Evolutionary conservation across 768 basidiomycete genomes (phyloP).

Genomic region (Pholiota molesta): DNA sequence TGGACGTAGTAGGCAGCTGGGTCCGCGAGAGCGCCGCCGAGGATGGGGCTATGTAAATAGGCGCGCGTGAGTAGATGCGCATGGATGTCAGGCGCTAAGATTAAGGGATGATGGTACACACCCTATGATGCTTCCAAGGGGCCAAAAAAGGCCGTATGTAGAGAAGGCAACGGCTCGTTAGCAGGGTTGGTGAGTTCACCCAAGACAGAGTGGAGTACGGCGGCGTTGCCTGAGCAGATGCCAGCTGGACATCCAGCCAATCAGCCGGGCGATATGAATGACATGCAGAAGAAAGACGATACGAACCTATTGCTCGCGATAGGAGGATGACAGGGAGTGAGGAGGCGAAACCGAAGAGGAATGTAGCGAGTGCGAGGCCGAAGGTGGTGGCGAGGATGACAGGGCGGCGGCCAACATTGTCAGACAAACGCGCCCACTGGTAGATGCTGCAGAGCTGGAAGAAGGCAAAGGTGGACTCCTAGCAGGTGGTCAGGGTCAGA

Average conservation of each 20-base stretch:
- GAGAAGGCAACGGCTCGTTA: slow-evolving; percentile 60
- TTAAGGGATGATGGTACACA: slow-evolving; percentile 27
- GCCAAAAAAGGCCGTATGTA: slow-evolving; percentile 59
- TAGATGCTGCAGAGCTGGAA: slow-evolving; percentile 62
- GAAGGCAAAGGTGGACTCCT: slow-evolving; percentile 66
- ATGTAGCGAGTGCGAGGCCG: slow-evolving; percentile 48
- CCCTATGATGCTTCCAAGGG: slow-evolving; percentile 60
- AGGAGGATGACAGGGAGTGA: slow-evolving; percentile 49
- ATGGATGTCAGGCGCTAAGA: slow-evolving; percentile 4
- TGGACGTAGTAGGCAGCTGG: slow-evolving; percentile 48
- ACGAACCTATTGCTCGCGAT: slow-evolving; percentile 49
- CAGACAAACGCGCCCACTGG: slow-evolving; percentile 63
- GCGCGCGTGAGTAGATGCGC: background rate
- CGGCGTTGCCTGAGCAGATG: slow-evolving; percentile 59
- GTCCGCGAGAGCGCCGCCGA: slow-evolving; percentile 61
- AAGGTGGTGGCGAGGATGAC: slow-evolving; percentile 55
- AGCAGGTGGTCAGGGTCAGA: background rate
- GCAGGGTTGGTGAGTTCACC: slow-evolving; percentile 64
- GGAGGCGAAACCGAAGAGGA: slow-evolving; percentile 58
- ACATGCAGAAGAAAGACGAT: background rate
- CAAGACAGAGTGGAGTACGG: slow-evolving; percentile 61
- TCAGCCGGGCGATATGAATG: background rate
- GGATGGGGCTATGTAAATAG: slow-evolving; percentile 44
- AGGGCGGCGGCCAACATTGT: slow-evolving; percentile 61
- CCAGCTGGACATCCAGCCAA: slow-evolving; percentile 42